Conservation (phyloP, 108 stramenopile genomes). For the Heterococcus sp. region DNA sequence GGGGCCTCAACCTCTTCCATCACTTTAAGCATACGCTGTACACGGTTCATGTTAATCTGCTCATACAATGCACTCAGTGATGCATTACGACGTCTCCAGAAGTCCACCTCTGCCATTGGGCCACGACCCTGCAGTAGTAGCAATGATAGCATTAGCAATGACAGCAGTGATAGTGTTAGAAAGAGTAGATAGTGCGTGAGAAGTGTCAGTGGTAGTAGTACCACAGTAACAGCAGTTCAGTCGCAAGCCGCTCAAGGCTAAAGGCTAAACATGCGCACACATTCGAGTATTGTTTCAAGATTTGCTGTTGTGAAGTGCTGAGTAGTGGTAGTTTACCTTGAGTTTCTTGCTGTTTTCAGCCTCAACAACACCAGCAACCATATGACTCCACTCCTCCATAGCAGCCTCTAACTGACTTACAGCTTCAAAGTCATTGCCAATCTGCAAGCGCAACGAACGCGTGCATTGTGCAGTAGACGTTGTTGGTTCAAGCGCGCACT, state of each 20-base stretch:
- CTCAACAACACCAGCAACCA: constrained; percentile 51
- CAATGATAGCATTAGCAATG: too few species aligned
- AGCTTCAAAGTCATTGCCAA: constrained; percentile 53
- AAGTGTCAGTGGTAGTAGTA: too few species aligned
- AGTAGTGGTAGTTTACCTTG: constrained; percentile 15
- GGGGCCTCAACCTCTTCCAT: constrained; percentile 55
- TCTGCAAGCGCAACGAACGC: neutral
- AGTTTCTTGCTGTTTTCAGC: constrained; percentile 45
- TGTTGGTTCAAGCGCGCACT: neutral
- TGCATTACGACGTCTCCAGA: constrained; percentile 65
- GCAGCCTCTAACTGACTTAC: constrained; percentile 53
- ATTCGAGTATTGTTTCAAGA: too few species aligned
- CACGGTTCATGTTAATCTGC: constrained; percentile 60
- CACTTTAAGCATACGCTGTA: constrained; percentile 62
- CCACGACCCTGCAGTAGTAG: constrained; percentile 47
- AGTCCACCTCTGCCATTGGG: constrained; percentile 66
- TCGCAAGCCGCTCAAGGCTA: too few species aligned
- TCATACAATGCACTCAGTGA: constrained; percentile 66
- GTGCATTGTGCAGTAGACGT: neutral
- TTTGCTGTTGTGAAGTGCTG: constrained; percentile 12
- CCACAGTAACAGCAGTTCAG: too few species aligned
- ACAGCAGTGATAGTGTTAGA: too few species aligned
- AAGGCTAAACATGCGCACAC: too few species aligned
- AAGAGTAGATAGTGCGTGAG: too few species aligned
- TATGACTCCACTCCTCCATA: constrained; percentile 58